Evolutionary conservation across 441 rosid genomes (phyloP).

Genomic region (Daphne laureola): DNA sequence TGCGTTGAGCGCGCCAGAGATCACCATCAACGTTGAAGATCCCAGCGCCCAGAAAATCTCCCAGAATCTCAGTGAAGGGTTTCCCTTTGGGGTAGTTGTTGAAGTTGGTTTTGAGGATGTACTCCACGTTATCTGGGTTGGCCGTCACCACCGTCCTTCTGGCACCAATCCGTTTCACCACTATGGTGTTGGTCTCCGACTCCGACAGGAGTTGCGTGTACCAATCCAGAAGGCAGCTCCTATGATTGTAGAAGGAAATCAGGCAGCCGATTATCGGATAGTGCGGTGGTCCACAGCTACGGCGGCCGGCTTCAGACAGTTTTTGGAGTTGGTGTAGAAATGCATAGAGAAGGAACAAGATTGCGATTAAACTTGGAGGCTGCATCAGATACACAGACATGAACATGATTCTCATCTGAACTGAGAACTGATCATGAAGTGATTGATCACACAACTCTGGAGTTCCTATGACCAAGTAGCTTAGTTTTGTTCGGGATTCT

Average conservation of each 20-base stretch:
- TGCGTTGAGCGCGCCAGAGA: slow-evolving; percentile 46
- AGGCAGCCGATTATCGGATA: slow-evolving; percentile 73
- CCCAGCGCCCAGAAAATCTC: slow-evolving; percentile 69
- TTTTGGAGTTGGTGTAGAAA: slow-evolving; percentile 7
- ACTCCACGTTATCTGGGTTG: slow-evolving; percentile 49
- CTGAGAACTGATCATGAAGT: too few species aligned
- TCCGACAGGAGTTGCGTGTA: slow-evolving; percentile 55
- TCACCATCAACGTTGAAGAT: slow-evolving; percentile 57
- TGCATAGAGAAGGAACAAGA: slow-evolving; percentile 12
- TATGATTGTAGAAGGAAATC: slow-evolving; percentile 57
- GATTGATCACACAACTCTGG: too few species aligned
- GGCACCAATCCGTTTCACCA: slow-evolving; percentile 52
- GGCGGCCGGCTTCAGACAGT: not conserved
- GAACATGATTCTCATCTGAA: too few species aligned
- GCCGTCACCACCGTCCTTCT: slow-evolving; percentile 54
- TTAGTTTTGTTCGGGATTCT: too few species aligned
- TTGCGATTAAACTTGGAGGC: too few species aligned
- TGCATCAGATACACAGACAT: too few species aligned
- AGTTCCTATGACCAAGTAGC: too few species aligned
- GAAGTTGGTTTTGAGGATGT: slow-evolving; percentile 55
- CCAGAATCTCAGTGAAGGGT: slow-evolving; percentile 57
- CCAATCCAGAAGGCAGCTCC: slow-evolving; percentile 66
- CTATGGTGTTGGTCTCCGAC: slow-evolving; percentile 50
- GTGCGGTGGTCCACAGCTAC: slow-evolving; percentile 34
- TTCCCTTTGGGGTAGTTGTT: slow-evolving; percentile 58